Conservation (phyloP, 73 alveolate species). For the Paramecium octaurelia region DNA sequence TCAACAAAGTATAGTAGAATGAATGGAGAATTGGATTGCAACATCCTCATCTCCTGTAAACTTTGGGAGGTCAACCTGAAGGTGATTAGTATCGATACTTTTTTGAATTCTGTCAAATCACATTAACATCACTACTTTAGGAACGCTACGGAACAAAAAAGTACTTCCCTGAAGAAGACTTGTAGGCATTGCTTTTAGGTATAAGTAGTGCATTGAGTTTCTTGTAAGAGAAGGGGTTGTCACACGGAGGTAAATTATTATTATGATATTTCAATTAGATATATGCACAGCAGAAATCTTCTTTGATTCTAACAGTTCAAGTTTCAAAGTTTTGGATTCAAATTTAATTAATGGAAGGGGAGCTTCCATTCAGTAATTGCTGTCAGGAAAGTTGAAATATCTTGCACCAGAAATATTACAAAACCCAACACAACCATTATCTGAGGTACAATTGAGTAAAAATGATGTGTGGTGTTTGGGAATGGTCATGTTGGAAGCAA, state of each 20-base stretch:
- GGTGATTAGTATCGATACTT: constrained; percentile 31
- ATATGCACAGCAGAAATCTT: constrained; percentile 13
- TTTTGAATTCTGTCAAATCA: constrained; percentile 21
- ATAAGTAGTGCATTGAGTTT: constrained; percentile 29
- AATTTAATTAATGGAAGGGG: constrained; percentile 49
- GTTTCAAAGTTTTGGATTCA: constrained; percentile 40
- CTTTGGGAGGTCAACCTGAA: constrained; percentile 34
- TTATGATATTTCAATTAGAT: not conserved
- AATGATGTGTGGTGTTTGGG: constrained; percentile 39
- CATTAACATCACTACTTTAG: not conserved
- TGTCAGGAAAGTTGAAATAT: not conserved
- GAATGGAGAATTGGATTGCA: constrained; percentile 48
- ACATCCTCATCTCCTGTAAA: constrained; percentile 37
- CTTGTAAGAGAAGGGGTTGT: constrained; percentile 20
- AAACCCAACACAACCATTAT: not conserved
- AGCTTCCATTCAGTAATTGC: not conserved
- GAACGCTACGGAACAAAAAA: constrained; percentile 45
- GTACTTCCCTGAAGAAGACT: constrained; percentile 48
- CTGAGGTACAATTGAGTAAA: not conserved
- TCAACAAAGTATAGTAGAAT: not conserved
- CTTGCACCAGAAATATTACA: not conserved
- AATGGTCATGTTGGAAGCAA: constrained; percentile 22
- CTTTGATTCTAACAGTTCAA: constrained; percentile 1
- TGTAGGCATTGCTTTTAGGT: constrained; percentile 17
- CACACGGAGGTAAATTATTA: constrained; percentile 28